Base-by-base conservation (phyloP, 2,329 filamentous ascomycete species). In the Colletotrichum tropicicola region DNA sequence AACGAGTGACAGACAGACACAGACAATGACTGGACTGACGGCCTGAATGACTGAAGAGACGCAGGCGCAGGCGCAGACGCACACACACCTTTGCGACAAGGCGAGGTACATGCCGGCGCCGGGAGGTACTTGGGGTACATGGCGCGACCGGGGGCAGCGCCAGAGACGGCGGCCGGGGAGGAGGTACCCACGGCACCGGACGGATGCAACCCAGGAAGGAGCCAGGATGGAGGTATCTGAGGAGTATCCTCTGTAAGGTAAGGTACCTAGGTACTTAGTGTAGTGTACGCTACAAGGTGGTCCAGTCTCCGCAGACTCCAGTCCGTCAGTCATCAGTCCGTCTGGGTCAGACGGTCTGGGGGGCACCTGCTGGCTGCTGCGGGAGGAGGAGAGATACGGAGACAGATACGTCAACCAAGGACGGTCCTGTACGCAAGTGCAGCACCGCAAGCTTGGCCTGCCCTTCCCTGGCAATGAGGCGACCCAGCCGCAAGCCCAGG, bases 101-200 rank as follows among this genome's bases (percentile, higher is more conserved):
- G 19, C n/a, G 9, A 17, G 17, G 17, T n/a, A 43, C 39, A n/a
- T n/a, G n/a, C n/a, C n/a, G n/a, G n/a, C n/a, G n/a, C n/a, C n/a
- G n/a, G 17, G 27, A 7, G 57, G 30, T 65, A 65, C 61, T 54
- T 54, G 61, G 21, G 56, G 35, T 65, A 65, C 56, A 55, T 44
- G 17, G 32, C 19, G 41, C 49, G 49, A 61, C 61, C 49, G 55
- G 61, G 57, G 57, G 61, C 44, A 28, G 19, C 39, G 21, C 19
- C 23, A 64, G 35, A 47, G 55, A 35, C 55, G 12, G 47, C 41
- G 48, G 41, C 60, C 47, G 30, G 60, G 60, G 28, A 19, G 17
- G 41, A 64, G 45, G 61, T 61, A 55, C 35, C 57, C 61, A 55
- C 57, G 57, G 57, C 43, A 44, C 43, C 61, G 61, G 61, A 65